Percentiles rank a stretch among this genome's conserved stretches.
phyloP scores from a whole-genome alignment of 495 filamentous ascomycete genomes.

The Neurospora tetraspora region DNA sequence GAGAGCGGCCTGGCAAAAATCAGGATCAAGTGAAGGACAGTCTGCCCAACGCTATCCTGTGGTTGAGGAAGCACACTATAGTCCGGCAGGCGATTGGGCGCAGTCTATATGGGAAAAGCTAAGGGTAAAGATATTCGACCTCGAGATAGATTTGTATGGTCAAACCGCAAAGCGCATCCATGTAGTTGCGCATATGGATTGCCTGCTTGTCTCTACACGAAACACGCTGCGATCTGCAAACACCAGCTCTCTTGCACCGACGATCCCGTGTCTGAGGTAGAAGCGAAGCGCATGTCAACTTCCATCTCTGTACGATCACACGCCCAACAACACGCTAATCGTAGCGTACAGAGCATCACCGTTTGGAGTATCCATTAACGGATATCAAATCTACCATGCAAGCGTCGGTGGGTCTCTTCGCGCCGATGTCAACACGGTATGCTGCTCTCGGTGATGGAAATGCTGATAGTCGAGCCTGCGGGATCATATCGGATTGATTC shows the following conservation, averaged over 20 bases:
- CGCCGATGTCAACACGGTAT: neutral
- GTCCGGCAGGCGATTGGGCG: neutral
- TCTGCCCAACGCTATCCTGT: neutral
- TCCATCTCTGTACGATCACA: neutral
- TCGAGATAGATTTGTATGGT: neutral
- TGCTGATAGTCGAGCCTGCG: neutral
- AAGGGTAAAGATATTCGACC: neutral
- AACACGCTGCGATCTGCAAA: neutral
- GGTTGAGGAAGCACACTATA: neutral
- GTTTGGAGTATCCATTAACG: neutral
- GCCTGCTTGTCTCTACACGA: neutral
- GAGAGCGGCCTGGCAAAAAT: neutral
- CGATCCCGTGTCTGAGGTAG: neutral
- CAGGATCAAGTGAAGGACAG: neutral
- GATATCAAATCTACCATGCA: neutral
- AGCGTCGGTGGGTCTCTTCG: neutral
- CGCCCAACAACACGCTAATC: neutral
- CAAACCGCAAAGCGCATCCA: neutral
- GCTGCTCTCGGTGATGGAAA: neutral
- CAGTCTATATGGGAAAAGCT: neutral
- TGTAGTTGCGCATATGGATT: neutral
- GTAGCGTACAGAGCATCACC: neutral
- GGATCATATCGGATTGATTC: neutral
- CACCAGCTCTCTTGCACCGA: neutral
- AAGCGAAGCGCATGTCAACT: neutral